Base-by-base conservation (phyloP, 306 rosid genomes). In the Vigna nakashimae region DNA sequence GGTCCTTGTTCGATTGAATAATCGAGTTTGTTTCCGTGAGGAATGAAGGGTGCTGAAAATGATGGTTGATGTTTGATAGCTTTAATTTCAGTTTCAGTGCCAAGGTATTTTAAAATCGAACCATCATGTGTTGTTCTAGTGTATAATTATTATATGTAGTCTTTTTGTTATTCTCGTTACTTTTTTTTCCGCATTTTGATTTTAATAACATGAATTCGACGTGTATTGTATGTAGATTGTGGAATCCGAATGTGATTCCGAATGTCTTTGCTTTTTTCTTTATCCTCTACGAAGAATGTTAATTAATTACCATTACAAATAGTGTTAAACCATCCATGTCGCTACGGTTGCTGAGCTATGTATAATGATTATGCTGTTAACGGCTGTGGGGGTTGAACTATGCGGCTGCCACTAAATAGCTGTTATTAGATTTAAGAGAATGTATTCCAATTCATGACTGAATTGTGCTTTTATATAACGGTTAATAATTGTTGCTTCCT, bases 381-480 rank as follows among this genome's bases (percentile, higher is more conserved):
- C 45, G 8, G 48, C 46, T 45, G 45, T 26, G 7, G 22, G 43
- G 8, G 59, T 28, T 58, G 53, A 66, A 20, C 34, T 18, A 12
- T 11, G 17, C 6, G 72, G 43, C 45, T 79, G 76, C 58, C 57
- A 22, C 80, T 74, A 45, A 58, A 9, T 66, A 32, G 67, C 58
- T 67, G 73, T 36, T 22, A 75, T 65, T 28, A 42, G 20, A 40
- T 24, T 62, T 11, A 45, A 45, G 50, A 45, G 71, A 77, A 52
- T 68, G 72, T 68, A 66, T 79, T 69, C 55, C 62, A 71, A 45
- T 68, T 45, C 42, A 50, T 66, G 43, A 15, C 65, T 38, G n/a
- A 45, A 24, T 69, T 52, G 55, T 48, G 6, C 12, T 66, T 56
- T 42, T 68, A 18, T 42, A 13, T 18, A 50, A 60, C 40, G 38